Evolutionary conservation across 1,284 basidiomycete genomes (phyloP), one percentile per base, ranked within the genome.

Genomic region (Vanrija sp.): DNA sequence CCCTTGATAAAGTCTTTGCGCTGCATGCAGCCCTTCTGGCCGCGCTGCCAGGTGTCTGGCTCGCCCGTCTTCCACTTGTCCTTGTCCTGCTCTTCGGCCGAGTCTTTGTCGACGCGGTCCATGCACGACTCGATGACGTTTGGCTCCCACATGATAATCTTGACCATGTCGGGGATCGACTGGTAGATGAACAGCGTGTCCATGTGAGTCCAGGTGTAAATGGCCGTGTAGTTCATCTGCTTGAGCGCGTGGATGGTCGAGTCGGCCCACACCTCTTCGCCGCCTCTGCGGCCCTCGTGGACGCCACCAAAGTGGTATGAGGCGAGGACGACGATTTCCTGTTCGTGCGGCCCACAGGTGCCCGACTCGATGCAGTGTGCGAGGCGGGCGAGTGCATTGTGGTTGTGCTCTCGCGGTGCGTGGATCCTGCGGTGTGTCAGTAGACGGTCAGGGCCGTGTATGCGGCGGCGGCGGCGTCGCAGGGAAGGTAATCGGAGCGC

Each of bases 161-260:
- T 49, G 22, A 73, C 63, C 12, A 53, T 27, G 36, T 57, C 56
- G 15, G 62, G 56, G 16, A 73, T 56, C 25, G 56, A 57, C 45
- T 68, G 61, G 54, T 73, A 71, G 18, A 70, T 54, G 14, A 63
- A 54, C 19, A 68, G 50, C 8, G 65, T 60, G 24, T 71, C 68
- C 47, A 62, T 55, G 16, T 49, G 37, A 20, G 57, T 56, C 43
- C 53, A 54, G 3, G 58, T 56, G 53, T 63, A 65, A 4, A 74
- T 45, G 2, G 65, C 41, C 10, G 69, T 68, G 47, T 65, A 63
- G 44, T 65, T 65, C 36, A 67, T 53, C 2, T 54, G 52, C 3
- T 46, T 35, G 50, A 65, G 59, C 2, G 63, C 54, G 39, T 63
- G 58, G 35, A 68, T 56, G 18, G 57, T 54, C 6, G 67, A 69